Conservation (phyloP, 768 basidiomycete species). For the Phallus indusiatus region DNA sequence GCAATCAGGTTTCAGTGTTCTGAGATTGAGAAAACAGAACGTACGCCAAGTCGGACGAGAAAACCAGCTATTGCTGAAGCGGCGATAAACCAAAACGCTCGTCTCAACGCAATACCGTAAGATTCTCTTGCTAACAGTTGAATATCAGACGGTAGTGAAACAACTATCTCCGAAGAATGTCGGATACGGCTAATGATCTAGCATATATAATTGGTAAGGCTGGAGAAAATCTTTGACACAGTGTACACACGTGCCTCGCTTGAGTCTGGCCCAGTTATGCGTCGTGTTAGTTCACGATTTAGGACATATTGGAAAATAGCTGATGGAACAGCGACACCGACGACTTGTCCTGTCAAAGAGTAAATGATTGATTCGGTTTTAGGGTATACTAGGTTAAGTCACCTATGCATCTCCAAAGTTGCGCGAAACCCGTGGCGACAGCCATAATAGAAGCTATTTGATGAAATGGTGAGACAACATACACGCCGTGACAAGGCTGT, state of each 20-base stretch:
- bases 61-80: conserved; percentile 49
- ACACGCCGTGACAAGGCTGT: neutral
- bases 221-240: neutral
- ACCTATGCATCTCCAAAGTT: conserved; percentile 58
- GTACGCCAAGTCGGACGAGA: conserved; percentile 48
- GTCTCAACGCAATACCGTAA: conserved; percentile 47
- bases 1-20: neutral
- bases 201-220: neutral
- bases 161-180: conserved; percentile 47
- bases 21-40: conserved; percentile 16
- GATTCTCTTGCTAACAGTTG: conserved; percentile 48
- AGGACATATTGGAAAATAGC: conserved; percentile 59
- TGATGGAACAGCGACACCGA: conserved; percentile 56
- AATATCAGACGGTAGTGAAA: conserved; percentile 38
- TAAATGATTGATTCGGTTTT: neutral
- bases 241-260: conserved; percentile 39
- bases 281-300: conserved; percentile 41
- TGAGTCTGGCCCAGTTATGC: conserved; percentile 42
- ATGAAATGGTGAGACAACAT: neutral
- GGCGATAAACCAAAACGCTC: conserved; percentile 56
- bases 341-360: conserved; percentile 49
- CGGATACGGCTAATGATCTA: conserved; percentile 54
- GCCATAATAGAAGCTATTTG: conserved; percentile 48
- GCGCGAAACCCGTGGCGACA: conserved; percentile 59
- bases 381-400: neutral